These are phyloP conservation scores for Claviceps sp. DNA, from an alignment of 2,329 filamentous ascomycete genomes.

Conservation along the genomic window DNA sequence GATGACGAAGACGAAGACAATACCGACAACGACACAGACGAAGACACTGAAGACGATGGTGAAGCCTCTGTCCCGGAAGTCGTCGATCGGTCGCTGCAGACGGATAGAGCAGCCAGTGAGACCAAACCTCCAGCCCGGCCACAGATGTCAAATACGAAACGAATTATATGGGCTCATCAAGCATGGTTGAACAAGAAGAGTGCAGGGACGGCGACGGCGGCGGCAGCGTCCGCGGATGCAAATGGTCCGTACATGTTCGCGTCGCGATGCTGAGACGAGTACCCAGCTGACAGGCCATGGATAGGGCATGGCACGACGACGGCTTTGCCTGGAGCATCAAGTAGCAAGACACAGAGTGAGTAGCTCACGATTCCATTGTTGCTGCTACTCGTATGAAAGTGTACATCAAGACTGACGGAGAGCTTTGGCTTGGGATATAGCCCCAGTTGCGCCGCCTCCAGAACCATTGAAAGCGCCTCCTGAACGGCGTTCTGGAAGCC, in stretches of 20 bases:
- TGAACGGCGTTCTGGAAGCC: neutral
- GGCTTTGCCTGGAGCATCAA: neutral
- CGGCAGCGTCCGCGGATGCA: neutral
- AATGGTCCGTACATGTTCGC: neutral
- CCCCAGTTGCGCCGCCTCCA: slow-evolving; percentile 1
- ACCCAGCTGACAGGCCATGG: neutral
- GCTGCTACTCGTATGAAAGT: neutral
- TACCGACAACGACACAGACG: neutral
- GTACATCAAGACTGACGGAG: neutral
- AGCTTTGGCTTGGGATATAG: neutral
- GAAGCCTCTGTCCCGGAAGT: neutral
- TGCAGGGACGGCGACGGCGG: neutral
- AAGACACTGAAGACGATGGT: neutral
- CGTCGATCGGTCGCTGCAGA: neutral
- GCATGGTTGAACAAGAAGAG: neutral
- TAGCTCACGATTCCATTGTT: neutral
- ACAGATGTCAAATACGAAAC: neutral
- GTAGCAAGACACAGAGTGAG: neutral
- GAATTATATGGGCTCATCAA: neutral
- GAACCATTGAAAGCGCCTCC: neutral
- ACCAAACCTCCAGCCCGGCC: neutral
- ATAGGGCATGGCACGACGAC: neutral
- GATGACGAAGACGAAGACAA: neutral
- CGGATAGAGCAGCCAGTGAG: neutral
- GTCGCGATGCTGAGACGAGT: neutral